Percentiles rank a stretch among this genome's conserved stretches.
Evolutionary conservation across 306 rosid species (phyloP).

Genomic region (Dalbergia cultrata): DNA sequence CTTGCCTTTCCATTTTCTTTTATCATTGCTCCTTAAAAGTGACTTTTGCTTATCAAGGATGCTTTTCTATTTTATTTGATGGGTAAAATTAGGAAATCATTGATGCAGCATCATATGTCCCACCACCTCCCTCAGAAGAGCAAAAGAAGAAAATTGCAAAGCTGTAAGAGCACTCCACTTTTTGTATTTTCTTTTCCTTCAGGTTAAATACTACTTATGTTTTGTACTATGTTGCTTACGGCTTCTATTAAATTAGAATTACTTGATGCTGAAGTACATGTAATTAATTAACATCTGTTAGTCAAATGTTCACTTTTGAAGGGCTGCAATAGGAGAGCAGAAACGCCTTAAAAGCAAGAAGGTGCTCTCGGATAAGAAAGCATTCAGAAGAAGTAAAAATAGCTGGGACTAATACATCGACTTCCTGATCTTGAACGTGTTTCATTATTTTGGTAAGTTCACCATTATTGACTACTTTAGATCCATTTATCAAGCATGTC

Average conservation of each 20-base stretch:
- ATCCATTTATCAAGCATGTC: slow-evolving; percentile 31
- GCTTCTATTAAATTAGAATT: slow-evolving; percentile 24
- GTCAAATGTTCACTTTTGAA: slow-evolving; percentile 49
- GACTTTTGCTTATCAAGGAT: slow-evolving; percentile 16
- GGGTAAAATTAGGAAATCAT: slow-evolving; percentile 73
- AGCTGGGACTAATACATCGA: slow-evolving; percentile 73
- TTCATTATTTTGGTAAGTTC: slow-evolving; percentile 45
- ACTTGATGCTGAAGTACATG: slow-evolving; percentile 28
- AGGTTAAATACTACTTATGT: slow-evolving; percentile 13
- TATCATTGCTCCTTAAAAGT: slow-evolving; percentile 1
- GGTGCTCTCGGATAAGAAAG: slow-evolving; percentile 80
- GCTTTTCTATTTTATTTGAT: slow-evolving; percentile 24
- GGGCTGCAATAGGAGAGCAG: slow-evolving; percentile 94
- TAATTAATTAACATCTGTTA: slow-evolving; percentile 34
- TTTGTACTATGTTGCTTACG: slow-evolving; percentile 1
- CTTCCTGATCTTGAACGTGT: slow-evolving; percentile 28
- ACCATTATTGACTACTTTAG: slow-evolving; percentile 24
- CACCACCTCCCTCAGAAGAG: slow-evolving; percentile 98
- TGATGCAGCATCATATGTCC: slow-evolving; percentile 95
- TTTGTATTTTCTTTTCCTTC: slow-evolving; percentile 26
- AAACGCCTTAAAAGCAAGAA: slow-evolving; percentile 94
- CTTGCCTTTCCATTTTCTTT: not conserved
- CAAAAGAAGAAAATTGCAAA: slow-evolving; percentile 95
- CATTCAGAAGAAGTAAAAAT: slow-evolving; percentile 79
- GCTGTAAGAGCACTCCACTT: slow-evolving; percentile 61